These are phyloP conservation scores for Spergularia azorica DNA, from an alignment of 179 eudicot species.

Conservation along the genomic window DNA sequence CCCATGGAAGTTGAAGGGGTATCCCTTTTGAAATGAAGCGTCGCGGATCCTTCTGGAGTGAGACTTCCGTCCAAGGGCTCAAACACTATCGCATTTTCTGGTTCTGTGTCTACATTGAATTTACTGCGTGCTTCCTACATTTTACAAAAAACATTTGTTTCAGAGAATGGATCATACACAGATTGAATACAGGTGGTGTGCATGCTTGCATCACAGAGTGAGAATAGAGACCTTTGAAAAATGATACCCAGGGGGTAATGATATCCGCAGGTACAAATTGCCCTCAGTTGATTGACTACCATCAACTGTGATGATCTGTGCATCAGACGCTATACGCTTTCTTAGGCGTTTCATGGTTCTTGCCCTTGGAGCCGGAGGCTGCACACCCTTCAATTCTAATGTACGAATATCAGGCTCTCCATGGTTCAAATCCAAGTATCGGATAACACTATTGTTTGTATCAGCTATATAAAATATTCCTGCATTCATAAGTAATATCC, in stretches of 20 bases:
- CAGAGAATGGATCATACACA: conserved; percentile 1
- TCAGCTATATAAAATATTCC: conserved; percentile 83
- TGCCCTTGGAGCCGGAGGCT: conserved; percentile 67
- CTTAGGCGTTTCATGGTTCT: conserved; percentile 79
- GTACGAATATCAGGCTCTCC: conserved; percentile 55
- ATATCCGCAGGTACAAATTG: conserved; percentile 56
- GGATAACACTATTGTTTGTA: conserved; percentile 84
- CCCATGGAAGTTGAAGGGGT: conserved; percentile 60
- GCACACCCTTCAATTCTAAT: conserved; percentile 85
- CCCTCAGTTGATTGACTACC: conserved; percentile 79
- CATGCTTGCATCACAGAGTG: conserved; percentile 19
- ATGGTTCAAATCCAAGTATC: conserved; percentile 65
- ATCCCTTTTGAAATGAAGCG: conserved; percentile 61
- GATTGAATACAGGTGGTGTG: not conserved
- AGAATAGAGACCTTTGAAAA: conserved; percentile 78
- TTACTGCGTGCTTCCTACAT: conserved; percentile 94
- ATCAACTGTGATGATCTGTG: conserved; percentile 50
- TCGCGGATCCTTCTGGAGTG: conserved; percentile 74
- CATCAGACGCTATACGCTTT: conserved; percentile 63
- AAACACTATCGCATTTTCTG: conserved; percentile 61
- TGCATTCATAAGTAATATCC: conserved; percentile 33
- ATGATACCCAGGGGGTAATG: conserved; percentile 90
- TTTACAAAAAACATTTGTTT: not conserved
- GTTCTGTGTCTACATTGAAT: conserved; percentile 68
- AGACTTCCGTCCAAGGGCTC: conserved; percentile 81